phyloP scores from a whole-genome alignment of 1,139 yeast genomes.

The Wickerhamomyces sp. region DNA sequence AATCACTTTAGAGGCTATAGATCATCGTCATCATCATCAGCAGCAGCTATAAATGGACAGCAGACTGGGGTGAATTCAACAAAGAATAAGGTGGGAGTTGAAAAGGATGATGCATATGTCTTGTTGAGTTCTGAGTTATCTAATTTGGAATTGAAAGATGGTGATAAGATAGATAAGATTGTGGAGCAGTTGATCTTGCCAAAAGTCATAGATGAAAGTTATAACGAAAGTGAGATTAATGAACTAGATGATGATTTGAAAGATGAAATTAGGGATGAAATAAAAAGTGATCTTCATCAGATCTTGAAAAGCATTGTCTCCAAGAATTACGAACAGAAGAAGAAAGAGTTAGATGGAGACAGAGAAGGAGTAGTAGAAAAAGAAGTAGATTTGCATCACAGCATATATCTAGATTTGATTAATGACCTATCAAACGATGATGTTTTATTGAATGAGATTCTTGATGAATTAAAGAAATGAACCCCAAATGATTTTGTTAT shows the following conservation, averaged over 20 bases:
- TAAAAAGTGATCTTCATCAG: too few species aligned
- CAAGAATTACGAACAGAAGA: slow-evolving; percentile 1
- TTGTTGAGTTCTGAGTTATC: slow-evolving; percentile 9
- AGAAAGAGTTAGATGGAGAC: background rate
- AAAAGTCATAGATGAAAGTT: background rate
- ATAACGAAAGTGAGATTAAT: too few species aligned
- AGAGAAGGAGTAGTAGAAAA: slow-evolving; percentile 1
- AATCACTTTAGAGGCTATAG: background rate
- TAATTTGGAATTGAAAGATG: slow-evolving; percentile 5
- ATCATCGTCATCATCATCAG: background rate
- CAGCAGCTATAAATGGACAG: too few species aligned
- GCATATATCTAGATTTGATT: slow-evolving; percentile 11
- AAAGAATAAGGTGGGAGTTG: background rate
- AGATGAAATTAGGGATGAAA: too few species aligned
- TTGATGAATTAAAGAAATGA: slow-evolving; percentile 4
- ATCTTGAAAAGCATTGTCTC: too few species aligned
- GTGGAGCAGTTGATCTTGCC: slow-evolving; percentile 11
- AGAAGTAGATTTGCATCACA: background rate
- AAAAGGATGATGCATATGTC: slow-evolving; percentile 1
- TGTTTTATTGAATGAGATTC: slow-evolving; percentile 1
- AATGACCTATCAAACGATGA: slow-evolving; percentile 14
- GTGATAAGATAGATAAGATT: slow-evolving; percentile 9
- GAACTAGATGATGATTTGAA: too few species aligned
- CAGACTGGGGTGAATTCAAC: too few species aligned
- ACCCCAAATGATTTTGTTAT: background rate